Base-by-base conservation (phyloP, 2,329 filamentous ascomycete genomes). In the Botrytis medusae region DNA sequence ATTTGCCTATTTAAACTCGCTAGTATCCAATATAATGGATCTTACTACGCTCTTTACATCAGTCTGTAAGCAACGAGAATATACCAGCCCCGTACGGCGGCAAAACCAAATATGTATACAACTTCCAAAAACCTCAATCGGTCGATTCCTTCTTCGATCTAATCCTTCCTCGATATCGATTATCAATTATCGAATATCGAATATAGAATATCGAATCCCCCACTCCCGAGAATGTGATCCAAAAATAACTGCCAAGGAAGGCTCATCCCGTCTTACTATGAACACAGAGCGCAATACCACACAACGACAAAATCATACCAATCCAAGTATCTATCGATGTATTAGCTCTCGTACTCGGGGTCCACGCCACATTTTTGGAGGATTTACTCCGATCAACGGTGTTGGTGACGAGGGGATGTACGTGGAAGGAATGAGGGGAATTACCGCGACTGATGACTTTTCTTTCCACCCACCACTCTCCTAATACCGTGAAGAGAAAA, bases 401-500 rank as follows among this genome's bases (percentile, higher is more conserved):
- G 42, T 10, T 40, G 63, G 68, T 40, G 51, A 37, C 18, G 54
- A 72, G 68, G 54, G 60, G 46, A 59, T 51, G 20, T 14, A 10
- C 25, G 37, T n/a, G 3, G 12, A 29, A 29, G 22, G 5, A 12
- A 42, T 22, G 32, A 48, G n/a, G 18, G 60, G 54, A 71, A 87
- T 79, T 84, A 94, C 93, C 89, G 85, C 90, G 88, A 77, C 91
- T 93, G 75, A 98, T 97, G 2, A 95, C 92, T 82, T 98, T 98
- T 74, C 90, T 90, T 79, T 98, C 95, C 0, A 95, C 94, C 86
- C 92, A 97, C 94, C 95, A 98, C 78, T 98, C 95, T 0, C 95
- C 95, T 20, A 98, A 80, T 2, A 98, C 95, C 0, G 95, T 98
- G 80, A 98, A 98, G n/a, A 98, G 83, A 78, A 98, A 98, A 0